phyloP scores from a whole-genome alignment of 2,329 filamentous ascomycete species.

The Raffaelea arxii region DNA sequence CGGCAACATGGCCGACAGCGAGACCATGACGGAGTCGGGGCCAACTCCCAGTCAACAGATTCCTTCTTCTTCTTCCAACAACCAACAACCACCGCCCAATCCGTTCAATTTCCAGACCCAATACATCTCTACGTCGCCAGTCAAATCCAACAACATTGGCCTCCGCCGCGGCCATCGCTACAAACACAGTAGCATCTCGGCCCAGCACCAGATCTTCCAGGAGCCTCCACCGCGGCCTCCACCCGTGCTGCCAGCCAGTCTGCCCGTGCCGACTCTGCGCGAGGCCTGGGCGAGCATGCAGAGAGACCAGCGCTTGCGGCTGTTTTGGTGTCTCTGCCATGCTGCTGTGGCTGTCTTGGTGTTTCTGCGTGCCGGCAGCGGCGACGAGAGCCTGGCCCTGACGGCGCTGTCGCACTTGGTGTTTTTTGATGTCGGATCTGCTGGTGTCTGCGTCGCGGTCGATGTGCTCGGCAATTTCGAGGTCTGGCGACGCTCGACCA shows the following conservation, averaged over 20 bases:
- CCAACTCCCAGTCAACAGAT: background rate
- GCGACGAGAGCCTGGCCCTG: constrained; percentile 75
- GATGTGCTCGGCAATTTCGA: constrained; percentile 96
- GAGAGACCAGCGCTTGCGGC: constrained; percentile 68
- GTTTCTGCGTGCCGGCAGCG: constrained; percentile 58
- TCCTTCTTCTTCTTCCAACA: background rate
- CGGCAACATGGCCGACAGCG: background rate
- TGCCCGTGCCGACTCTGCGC: constrained; percentile 80
- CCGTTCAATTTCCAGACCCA: constrained; percentile 92
- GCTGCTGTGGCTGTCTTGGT: constrained; percentile 74
- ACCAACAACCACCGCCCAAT: background rate
- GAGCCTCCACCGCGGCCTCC: constrained; percentile 81
- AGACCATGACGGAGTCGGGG: background rate
- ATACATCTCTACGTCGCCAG: constrained; percentile 61
- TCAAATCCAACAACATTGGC: constrained; percentile 76
- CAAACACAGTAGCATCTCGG: constrained; percentile 88
- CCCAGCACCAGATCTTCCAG: constrained; percentile 87
- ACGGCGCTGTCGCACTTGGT: constrained; percentile 88
- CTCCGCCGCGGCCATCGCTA: constrained; percentile 94
- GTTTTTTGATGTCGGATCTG: constrained; percentile 90
- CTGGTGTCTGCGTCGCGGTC: constrained; percentile 81
- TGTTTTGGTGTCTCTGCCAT: constrained; percentile 87
- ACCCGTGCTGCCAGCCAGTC: constrained; percentile 78
- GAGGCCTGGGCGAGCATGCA: constrained; percentile 91
- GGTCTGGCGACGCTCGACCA: constrained; percentile 87